Evolutionary conservation across 768 basidiomycete genomes (phyloP), one percentile per base, ranked within the genome.

Genomic region (Infundibulicybe gibba): DNA sequence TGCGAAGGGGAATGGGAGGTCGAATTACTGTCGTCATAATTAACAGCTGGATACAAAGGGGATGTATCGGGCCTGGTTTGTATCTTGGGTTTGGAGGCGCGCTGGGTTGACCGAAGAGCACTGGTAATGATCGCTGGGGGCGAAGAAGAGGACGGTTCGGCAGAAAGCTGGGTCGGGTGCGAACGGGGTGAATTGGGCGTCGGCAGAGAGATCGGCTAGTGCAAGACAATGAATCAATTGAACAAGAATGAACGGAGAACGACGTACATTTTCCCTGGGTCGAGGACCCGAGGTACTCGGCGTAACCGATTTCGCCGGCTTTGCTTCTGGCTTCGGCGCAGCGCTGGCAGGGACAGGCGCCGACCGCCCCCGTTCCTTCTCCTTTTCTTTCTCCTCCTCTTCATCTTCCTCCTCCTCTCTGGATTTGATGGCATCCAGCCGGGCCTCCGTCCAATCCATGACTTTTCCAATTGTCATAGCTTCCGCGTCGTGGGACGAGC

Each of bases 401-500:
- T 90, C 87, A 25, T 87, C 87, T 50, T 90, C 88, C 58, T 90
- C 90, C 45, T 91, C 89, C 45, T 88, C 85, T 38, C 81, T 72
- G 1, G 80, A 72, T 54, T 75, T 81, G 48, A 91, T 79, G 0
- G 87, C 89, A 17, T 91, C 89, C 37, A 90, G 63, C 47, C 90
- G 70, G 0, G 87, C 89, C 59, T 92, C 90, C 50, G 85, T 79
- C 84, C 87, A 91, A 56, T 91, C 88, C 83, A 91, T 80, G 43
- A 92, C 81, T 21, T 83, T 65, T 10, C 85, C 89, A 55, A 91
- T 84, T 0, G 83, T 81, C 82, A 88, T 79, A 40, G 70, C 70
- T 45, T 76, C 75, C 21, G 70, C 62, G 49, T 75, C 77, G 46
- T 72, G 69, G 15, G 70, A 68, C 25, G 72, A 66, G 17, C 67